These are phyloP conservation scores for Mallotus repandus DNA, from an alignment of 441 rosid species.

Conservation along the genomic window DNA sequence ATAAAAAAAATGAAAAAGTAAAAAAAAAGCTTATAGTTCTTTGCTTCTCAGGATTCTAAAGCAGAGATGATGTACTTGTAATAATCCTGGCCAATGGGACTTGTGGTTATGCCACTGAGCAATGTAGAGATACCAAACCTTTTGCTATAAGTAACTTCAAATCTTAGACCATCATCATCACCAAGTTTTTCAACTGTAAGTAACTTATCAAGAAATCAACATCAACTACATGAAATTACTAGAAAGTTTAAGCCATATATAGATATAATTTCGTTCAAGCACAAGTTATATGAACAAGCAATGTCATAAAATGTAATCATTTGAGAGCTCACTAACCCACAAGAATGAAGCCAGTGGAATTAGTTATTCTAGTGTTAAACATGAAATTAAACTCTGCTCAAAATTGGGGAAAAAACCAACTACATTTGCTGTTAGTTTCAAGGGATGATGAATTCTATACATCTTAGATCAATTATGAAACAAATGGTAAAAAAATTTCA, in stretches of 20 bases:
- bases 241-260: background rate
- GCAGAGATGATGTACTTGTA: no score
- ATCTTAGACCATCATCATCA: no score
- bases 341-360: background rate
- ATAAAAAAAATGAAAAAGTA: no score
- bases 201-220: constrained; percentile 1
- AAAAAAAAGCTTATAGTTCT: constrained; percentile 2
- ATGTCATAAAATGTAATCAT: no score
- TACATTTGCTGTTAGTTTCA: background rate
- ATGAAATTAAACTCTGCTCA: background rate
- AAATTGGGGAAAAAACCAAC: background rate
- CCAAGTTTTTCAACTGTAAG: background rate
- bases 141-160: no score
- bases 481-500: background rate
- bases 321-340: background rate
- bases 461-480: constrained; percentile 11
- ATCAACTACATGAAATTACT: background rate
- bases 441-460: constrained; percentile 13
- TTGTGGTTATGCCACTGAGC: background rate
- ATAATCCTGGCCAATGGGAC: no score
- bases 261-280: background rate
- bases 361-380: background rate
- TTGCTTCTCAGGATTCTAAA: constrained; percentile 8
- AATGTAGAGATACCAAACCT: background rate
- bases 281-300: no score